phyloP scores from a whole-genome alignment of 441 rosid species.

The Iberis amara region DNA sequence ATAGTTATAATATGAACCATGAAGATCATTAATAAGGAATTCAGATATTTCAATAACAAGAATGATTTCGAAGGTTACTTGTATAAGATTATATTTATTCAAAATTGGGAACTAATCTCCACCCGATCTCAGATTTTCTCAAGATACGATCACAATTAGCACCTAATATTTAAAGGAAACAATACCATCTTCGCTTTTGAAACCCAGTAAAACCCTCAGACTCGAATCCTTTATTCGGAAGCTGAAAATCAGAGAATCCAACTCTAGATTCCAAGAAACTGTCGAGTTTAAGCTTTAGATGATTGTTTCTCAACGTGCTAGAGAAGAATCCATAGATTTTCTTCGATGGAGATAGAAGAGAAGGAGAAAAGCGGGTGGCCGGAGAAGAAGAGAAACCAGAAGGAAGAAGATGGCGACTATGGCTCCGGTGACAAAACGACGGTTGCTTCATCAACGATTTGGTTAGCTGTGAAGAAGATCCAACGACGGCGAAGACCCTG shows the following conservation, averaged over 20 bases:
- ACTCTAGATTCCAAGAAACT: constrained; percentile 32
- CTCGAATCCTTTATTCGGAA: constrained; percentile 32
- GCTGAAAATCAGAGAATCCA: constrained; percentile 33
- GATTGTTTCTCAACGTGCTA: constrained; percentile 18
- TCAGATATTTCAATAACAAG: too few relatives aligned
- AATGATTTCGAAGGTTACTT: neutral
- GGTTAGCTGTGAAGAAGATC: constrained; percentile 23
- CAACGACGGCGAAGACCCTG: constrained; percentile 19
- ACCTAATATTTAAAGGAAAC: neutral
- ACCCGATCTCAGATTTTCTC: neutral
- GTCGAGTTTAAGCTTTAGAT: constrained; percentile 25
- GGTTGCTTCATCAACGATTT: constrained; percentile 18
- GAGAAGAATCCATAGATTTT: constrained; percentile 33
- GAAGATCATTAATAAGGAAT: too few relatives aligned
- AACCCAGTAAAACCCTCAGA: constrained; percentile 32
- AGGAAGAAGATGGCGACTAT: constrained; percentile 25
- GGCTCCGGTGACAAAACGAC: constrained; percentile 16
- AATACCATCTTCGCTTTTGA: constrained; percentile 41
- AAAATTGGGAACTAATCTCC: neutral
- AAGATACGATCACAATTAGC: neutral
- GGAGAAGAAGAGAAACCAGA: constrained; percentile 10
- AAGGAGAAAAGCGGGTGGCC: constrained; percentile 21
- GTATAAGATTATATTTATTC: neutral
- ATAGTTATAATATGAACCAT: neutral
- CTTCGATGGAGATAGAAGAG: constrained; percentile 27